Evolutionary conservation across 1,284 basidiomycete species (phyloP).

Genomic region (Apiotrichum veenhuisii): DNA sequence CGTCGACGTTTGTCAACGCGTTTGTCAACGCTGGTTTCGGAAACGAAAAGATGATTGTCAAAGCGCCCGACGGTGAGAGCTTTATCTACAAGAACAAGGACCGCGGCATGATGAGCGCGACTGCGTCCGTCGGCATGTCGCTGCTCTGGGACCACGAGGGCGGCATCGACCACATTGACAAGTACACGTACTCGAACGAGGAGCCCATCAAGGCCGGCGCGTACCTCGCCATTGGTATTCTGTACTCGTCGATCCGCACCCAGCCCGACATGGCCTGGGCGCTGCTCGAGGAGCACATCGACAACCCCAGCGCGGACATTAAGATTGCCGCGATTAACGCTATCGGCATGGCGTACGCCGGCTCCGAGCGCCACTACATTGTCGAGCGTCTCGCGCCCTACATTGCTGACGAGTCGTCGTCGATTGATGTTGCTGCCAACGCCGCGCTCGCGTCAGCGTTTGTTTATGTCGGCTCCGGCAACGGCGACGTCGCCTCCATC

Average conservation of each 20-base stretch:
- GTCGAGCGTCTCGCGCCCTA: constrained; percentile 71
- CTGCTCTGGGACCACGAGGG: constrained; percentile 96
- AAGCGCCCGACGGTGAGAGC: constrained; percentile 91
- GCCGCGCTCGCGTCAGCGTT: constrained; percentile 88
- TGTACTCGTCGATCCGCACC: constrained; percentile 84
- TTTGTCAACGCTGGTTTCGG: constrained; percentile 99
- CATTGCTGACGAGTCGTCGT: constrained; percentile 71
- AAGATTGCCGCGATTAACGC: constrained; percentile 85
- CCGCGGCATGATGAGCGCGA: constrained; percentile 94
- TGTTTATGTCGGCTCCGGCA: constrained; percentile 90
- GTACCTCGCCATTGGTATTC: constrained; percentile 87
- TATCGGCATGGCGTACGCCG: constrained; percentile 89
- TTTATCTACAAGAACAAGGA: constrained; percentile 99
- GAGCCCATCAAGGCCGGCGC: constrained; percentile 98
- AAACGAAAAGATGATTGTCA: constrained; percentile 97
- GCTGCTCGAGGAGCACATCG: constrained; percentile 84
- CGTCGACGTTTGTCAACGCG: constrained; percentile 96
- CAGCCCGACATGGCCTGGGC: constrained; percentile 93
- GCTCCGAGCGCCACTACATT: constrained; percentile 85
- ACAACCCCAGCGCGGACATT: constrained; percentile 77
- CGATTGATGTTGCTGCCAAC: constrained; percentile 86
- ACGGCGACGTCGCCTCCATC: constrained; percentile 85
- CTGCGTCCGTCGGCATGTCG: constrained; percentile 88
- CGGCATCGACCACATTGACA: constrained; percentile 92
- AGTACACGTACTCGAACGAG: constrained; percentile 93